Percentiles rank a stretch among this genome's conserved stretches.
Conservation (phyloP, 2,329 filamentous ascomycete genomes). For the Tolypocladium capitatum region DNA sequence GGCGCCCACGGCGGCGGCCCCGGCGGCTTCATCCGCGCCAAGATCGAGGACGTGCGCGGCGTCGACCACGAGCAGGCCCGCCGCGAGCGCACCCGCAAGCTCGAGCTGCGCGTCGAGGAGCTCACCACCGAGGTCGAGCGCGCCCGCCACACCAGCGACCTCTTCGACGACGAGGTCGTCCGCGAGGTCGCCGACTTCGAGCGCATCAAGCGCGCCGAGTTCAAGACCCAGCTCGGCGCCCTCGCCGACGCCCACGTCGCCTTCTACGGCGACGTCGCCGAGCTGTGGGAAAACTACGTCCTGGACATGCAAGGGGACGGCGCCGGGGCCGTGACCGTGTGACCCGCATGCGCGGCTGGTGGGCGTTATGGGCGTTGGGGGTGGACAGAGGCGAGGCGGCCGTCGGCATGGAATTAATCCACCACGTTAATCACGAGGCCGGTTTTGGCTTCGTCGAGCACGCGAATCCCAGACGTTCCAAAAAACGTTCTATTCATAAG, state of each 20-base stretch:
- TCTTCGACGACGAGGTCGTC: constrained; percentile 93
- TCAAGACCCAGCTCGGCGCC: constrained; percentile 72
- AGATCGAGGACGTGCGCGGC: constrained; percentile 91
- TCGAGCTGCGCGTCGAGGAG: constrained; percentile 87
- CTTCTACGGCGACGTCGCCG: constrained; percentile 70
- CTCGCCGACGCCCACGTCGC: constrained; percentile 75
- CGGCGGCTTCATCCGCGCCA: constrained; percentile 76
- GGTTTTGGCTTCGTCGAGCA: not conserved
- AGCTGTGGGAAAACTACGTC: constrained; percentile 85
- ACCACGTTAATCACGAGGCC: not conserved
- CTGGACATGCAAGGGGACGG: constrained; percentile 68
- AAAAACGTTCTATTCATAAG: not conserved
- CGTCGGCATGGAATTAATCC: not conserved
- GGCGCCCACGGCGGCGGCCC: constrained; percentile 48
- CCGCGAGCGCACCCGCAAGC: constrained; percentile 73
- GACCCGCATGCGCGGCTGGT: not conserved
- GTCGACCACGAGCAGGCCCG: constrained; percentile 91
- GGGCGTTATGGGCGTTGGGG: not conserved
- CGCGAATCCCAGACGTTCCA: not conserved
- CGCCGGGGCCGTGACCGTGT: not conserved
- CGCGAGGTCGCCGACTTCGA: constrained; percentile 91
- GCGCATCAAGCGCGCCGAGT: constrained; percentile 87
- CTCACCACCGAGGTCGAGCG: constrained; percentile 80
- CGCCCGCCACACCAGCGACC: constrained; percentile 74
- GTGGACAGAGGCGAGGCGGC: too few species aligned